Base-by-base conservation (phyloP, 306 rosid genomes). In the Mucuna pruriens region DNA sequence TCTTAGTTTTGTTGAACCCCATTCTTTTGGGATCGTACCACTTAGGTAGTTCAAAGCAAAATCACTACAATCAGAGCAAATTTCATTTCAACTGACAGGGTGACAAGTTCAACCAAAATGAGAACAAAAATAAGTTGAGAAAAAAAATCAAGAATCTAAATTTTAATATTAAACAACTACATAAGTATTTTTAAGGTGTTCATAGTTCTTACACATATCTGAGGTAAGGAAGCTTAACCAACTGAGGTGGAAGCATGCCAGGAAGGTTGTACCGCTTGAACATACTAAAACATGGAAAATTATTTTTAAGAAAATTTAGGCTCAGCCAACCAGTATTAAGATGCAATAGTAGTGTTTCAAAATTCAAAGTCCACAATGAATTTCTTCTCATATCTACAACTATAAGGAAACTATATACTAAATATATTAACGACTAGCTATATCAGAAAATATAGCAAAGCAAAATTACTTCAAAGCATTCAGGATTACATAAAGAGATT, bases 171-270 rank as follows among this genome's bases (percentile, higher is more conserved):
- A 17, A 65, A 58, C 49, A 78, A 74, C 13, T 17, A 64, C 25
- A 23, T 46, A 64, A 83, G 63, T 31, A 71, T 44, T 76, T 70
- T 55, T 63, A 85, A 74, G 65, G 74, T 57, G 52, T 60, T 83
- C 89, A 76, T 81, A 92, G 71, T 66, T 85, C 94, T 75, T 87
- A 95, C 99, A 95, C 79, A 82, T 51, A 52, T 85, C 19, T 71
- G 69, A 95, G 94, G 77, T 87, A 86, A 80, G 90, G 94, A 89
- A 95, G 97, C 70, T 89, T 92, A 84, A 87, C 87, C 85, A 95
- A 82, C 71, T 92, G 94, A 82, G 93, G 87, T 61, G 99, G 97
- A 85, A 95, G 99, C 76, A 74, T 23, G 48, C 99, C 97, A 15
- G 95, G 94, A 77, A 91, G 91, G 81, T 71, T 90, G 77, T 54